Conservation (phyloP, 495 filamentous ascomycete species). For the Extremus antarcticus region DNA sequence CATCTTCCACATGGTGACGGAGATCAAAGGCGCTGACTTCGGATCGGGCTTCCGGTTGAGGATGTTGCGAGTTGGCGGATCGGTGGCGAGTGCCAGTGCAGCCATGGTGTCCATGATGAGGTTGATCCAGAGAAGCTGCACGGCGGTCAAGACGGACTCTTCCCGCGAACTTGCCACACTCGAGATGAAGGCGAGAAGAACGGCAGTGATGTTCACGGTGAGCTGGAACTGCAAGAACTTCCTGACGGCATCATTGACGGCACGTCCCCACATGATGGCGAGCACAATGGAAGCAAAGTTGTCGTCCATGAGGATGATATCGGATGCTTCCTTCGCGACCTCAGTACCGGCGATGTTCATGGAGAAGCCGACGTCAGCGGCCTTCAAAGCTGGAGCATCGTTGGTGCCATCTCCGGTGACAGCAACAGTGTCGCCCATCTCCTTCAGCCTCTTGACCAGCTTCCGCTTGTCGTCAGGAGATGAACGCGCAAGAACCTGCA, state of each 20-base stretch:
- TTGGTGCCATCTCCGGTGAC: conserved; percentile 93
- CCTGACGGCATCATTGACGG: conserved; percentile 80
- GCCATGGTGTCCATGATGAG: conserved; percentile 95
- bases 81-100: conserved; percentile 82
- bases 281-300: conserved; percentile 86
- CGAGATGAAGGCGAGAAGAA: conserved; percentile 73
- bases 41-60: conserved; percentile 66
- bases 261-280: conserved; percentile 78
- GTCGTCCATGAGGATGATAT: conserved; percentile 88
- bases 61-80: conserved; percentile 59
- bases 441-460: conserved; percentile 69
- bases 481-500: conserved; percentile 77
- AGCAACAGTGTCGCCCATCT: conserved; percentile 79
- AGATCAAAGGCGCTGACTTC: conserved; percentile 68
- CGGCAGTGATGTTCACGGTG: conserved; percentile 83
- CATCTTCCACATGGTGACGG: conserved; percentile 86
- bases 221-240: conserved; percentile 93
- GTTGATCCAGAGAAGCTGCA: conserved; percentile 86
- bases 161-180: conserved; percentile 55
- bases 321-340: conserved; percentile 87
- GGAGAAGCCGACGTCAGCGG: conserved; percentile 81
- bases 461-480: conserved; percentile 77
- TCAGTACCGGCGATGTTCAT: conserved; percentile 90
- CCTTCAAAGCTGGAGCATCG: conserved; percentile 77
- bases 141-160: conserved; percentile 67